These are phyloP conservation scores for Colletotrichum neosansevieriae DNA, from an alignment of 2,329 filamentous ascomycete genomes.

Conservation along the genomic window DNA sequence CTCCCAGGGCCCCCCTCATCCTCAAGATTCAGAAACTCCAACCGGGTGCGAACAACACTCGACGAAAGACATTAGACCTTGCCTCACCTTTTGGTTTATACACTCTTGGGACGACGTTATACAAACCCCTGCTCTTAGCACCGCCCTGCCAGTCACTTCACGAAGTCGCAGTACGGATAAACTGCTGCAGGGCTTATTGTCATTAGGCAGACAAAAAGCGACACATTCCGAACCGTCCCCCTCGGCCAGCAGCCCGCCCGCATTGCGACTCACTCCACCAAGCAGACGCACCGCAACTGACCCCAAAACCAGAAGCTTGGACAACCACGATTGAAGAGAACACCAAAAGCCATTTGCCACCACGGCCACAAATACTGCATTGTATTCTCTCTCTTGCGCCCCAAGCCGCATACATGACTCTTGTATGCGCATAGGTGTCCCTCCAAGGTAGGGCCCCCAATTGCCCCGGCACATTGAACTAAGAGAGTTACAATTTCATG, in stretches of 20 bases:
- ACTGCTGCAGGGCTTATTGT: not conserved
- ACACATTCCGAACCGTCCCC: not conserved
- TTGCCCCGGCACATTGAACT: conserved; percentile 36
- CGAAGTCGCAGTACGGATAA: not conserved
- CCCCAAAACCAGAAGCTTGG: conserved; percentile 11
- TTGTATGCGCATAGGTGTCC: conserved; percentile 32
- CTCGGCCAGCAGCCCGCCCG: conserved; percentile 6
- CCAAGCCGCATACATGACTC: conserved; percentile 36
- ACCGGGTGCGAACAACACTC: conserved; percentile 1
- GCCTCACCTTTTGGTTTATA: conserved; percentile 1
- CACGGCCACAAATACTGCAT: conserved; percentile 13
- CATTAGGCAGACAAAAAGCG: not conserved
- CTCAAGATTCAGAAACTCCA: not conserved
- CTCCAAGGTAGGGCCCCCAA: conserved; percentile 37
- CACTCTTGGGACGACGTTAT: conserved; percentile 29
- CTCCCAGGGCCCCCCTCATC: not conserved
- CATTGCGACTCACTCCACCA: conserved; percentile 20
- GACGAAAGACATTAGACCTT: not conserved
- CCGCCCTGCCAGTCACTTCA: not conserved
- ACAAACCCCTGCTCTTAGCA: conserved; percentile 35
- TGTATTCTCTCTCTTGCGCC: conserved; percentile 8
- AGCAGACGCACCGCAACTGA: conserved; percentile 7
- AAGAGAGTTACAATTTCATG: conserved; percentile 50
- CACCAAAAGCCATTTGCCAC: conserved; percentile 13
- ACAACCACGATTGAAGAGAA: not conserved